Evolutionary conservation across 306 rosid species (phyloP).

Genomic region (Begonia peltatifolia): DNA sequence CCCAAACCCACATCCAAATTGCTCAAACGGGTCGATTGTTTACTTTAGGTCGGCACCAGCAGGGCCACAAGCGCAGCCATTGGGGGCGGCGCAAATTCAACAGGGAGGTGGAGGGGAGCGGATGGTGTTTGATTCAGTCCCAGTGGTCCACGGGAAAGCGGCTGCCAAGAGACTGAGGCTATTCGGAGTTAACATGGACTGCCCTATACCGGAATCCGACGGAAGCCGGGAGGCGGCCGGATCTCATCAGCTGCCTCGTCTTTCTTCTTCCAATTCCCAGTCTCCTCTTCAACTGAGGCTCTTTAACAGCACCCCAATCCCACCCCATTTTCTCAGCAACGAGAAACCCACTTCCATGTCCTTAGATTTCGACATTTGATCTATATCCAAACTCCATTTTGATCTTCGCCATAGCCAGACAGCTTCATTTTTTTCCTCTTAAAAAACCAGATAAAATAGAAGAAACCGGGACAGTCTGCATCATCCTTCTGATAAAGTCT

Average conservation of each 20-base stretch:
- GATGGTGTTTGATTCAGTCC: slow-evolving; percentile 21
- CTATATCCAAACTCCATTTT: background rate
- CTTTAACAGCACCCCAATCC: slow-evolving; percentile 22
- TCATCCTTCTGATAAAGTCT: too few species aligned
- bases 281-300: slow-evolving; percentile 22
- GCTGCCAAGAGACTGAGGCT: slow-evolving; percentile 30
- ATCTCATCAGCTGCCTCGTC: background rate
- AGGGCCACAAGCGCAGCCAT: slow-evolving; percentile 1
- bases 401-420: slow-evolving; percentile 15
- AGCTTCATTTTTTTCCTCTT: slow-evolving; percentile 6
- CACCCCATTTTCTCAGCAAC: slow-evolving; percentile 17
- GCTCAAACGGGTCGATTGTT: slow-evolving; percentile 7
- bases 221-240: slow-evolving; percentile 1
- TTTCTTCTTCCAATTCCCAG: slow-evolving; percentile 9
- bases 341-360: slow-evolving; percentile 22
- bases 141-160: slow-evolving; percentile 28
- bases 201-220: slow-evolving; percentile 18
- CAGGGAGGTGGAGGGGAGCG: slow-evolving; percentile 7
- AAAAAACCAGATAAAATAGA: too few species aligned
- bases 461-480: too few species aligned
- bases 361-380: slow-evolving; percentile 19
- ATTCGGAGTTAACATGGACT: slow-evolving; percentile 41
- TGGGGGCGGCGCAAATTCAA: slow-evolving; percentile 1
- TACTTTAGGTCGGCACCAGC: slow-evolving; percentile 15
- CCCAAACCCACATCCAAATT: background rate